Evolutionary conservation across 2,329 filamentous ascomycete species (phyloP).

Genomic region (Eutypella sp.): DNA sequence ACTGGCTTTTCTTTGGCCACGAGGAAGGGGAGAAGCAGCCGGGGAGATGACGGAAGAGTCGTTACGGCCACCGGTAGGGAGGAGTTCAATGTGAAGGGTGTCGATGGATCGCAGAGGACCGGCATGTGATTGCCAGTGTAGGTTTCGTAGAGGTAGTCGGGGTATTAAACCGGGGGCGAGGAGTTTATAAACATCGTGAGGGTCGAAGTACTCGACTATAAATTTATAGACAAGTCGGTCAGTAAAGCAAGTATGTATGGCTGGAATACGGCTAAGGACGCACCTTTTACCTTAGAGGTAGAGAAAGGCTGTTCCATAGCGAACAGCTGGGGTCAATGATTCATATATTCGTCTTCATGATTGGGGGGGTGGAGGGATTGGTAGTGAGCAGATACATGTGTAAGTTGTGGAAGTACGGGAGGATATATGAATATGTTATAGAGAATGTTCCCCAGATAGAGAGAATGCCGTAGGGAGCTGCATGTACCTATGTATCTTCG

Average conservation of each 20-base stretch:
- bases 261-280: constrained; percentile 3
- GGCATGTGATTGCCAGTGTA: constrained; percentile 95
- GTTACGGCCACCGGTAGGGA: constrained; percentile 53
- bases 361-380: too few species aligned
- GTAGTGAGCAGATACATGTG: neutral
- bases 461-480: too few species aligned
- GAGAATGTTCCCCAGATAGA: too few species aligned
- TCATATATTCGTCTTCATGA: constrained; percentile 28
- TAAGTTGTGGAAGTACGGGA: too few species aligned
- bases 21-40: constrained; percentile 29
- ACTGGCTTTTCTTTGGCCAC: constrained; percentile 23
- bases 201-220: constrained; percentile 92
- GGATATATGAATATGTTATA: too few species aligned
- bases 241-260: too few species aligned
- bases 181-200: constrained; percentile 79
- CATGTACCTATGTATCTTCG: too few species aligned
- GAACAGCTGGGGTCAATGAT: constrained; percentile 27
- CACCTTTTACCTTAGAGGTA: constrained; percentile 75
- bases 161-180: constrained; percentile 72
- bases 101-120: constrained; percentile 90
- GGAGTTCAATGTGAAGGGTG: constrained; percentile 82
- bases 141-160: constrained; percentile 79
- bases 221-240: constrained; percentile 7
- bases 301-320: constrained; percentile 63
- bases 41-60: constrained; percentile 31